These are phyloP conservation scores for Aspergillus brasiliensis DNA, from an alignment of 2,329 filamentous ascomycete species.

Conservation along the genomic window DNA sequence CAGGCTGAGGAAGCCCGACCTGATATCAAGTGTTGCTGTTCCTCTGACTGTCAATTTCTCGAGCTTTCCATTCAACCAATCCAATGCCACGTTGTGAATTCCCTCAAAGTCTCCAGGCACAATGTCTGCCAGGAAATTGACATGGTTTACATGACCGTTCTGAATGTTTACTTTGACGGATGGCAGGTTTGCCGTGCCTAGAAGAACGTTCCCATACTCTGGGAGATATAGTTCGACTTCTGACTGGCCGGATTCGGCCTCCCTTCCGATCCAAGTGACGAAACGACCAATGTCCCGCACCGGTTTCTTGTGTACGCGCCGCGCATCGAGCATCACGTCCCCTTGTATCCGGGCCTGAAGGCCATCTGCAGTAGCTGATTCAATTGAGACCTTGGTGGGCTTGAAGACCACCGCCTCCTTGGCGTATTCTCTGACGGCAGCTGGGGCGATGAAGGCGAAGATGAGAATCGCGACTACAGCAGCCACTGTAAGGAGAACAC, in stretches of 20 bases:
- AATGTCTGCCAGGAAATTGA: conserved; percentile 79
- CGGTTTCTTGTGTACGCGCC: conserved; percentile 69
- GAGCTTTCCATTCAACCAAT: conserved; percentile 82
- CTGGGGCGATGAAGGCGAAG: conserved; percentile 78
- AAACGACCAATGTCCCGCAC: conserved; percentile 75
- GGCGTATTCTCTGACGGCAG: conserved; percentile 80
- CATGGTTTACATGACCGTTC: conserved; percentile 72
- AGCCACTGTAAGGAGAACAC: conserved; percentile 62
- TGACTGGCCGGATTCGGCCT: conserved; percentile 73
- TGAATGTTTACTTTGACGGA: conserved; percentile 73
- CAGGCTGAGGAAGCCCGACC: conserved; percentile 76
- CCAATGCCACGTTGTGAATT: conserved; percentile 77
- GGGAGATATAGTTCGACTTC: conserved; percentile 77
- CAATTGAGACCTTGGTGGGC: conserved; percentile 80
- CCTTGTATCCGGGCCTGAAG: conserved; percentile 79
- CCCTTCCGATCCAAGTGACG: conserved; percentile 76
- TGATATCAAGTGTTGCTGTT: conserved; percentile 71
- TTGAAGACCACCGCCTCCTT: conserved; percentile 80
- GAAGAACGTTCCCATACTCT: conserved; percentile 73
- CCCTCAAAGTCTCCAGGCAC: conserved; percentile 74
- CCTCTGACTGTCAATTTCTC: conserved; percentile 71
- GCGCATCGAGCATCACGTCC: conserved; percentile 77
- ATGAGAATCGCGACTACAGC: conserved; percentile 69
- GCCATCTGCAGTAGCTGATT: conserved; percentile 78
- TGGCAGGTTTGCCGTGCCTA: conserved; percentile 77